phyloP scores from a whole-genome alignment of 139 green algal species.

The Closterium sp. region DNA sequence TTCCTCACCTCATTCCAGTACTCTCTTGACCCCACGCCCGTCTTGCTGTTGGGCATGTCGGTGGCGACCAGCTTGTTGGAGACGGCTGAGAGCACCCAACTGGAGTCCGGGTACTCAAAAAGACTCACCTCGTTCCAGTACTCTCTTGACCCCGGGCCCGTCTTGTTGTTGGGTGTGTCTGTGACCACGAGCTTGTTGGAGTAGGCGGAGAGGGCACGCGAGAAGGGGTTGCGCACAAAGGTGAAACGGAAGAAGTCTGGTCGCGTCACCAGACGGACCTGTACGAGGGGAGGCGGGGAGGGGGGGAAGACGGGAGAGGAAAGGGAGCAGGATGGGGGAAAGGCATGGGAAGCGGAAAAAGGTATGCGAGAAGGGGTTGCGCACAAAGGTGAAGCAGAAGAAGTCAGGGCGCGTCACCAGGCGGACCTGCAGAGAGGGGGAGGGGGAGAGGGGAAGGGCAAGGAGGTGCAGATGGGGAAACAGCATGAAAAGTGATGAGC shows the following conservation, averaged over 20 bases:
- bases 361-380: too few species aligned
- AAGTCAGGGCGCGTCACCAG: too few species aligned
- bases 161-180: not conserved
- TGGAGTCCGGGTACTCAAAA: not conserved
- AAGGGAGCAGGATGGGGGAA: too few species aligned
- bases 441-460: too few species aligned
- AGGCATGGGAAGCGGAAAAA: too few species aligned
- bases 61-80: not conserved
- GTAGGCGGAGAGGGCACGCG: not conserved
- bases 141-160: not conserved
- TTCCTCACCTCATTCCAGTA: not conserved
- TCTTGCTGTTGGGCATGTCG: not conserved
- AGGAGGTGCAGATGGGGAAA: too few species aligned
- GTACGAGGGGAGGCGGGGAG: too few species aligned
- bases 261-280: not conserved
- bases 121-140: not conserved
- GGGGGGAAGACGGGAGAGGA: too few species aligned
- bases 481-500: too few species aligned
- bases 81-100: not conserved
- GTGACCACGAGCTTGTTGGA: not conserved
- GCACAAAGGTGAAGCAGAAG: too few species aligned
- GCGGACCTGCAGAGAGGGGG: too few species aligned
- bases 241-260: conserved; percentile 9
- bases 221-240: conserved; percentile 5
- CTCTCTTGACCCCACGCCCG: not conserved